Conservation (phyloP, 139 green algal genomes). For the Chlorella sp. region DNA sequence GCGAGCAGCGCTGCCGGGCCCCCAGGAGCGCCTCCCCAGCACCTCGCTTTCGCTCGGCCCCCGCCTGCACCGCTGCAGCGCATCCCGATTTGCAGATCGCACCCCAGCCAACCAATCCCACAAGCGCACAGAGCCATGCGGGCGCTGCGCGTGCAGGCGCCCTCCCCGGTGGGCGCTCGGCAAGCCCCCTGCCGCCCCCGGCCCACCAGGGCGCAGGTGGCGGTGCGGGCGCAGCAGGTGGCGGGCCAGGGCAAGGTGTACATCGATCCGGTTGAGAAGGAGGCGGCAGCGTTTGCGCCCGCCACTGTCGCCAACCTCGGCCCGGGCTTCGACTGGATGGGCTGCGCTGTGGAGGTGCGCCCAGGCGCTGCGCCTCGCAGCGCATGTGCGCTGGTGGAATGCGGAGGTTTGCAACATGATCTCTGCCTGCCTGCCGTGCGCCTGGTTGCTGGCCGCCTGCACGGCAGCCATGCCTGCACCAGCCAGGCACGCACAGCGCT, state of each 20-base stretch:
- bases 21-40: too few species aligned
- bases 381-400: background rate
- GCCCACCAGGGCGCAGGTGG: background rate
- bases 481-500: too few species aligned
- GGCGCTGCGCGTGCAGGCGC: too few species aligned
- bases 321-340: conserved; percentile 98
- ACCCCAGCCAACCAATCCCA: too few species aligned
- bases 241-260: conserved; percentile 28
- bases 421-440: background rate
- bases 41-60: too few species aligned
- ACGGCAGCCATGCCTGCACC: too few species aligned
- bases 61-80: too few species aligned
- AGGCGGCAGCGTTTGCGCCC: conserved; percentile 86
- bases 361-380: background rate
- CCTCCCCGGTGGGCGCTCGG: too few species aligned
- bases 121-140: too few species aligned
- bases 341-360: conserved; percentile 92
- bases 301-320: conserved; percentile 98
- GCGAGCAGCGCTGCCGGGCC: too few species aligned
- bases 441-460: background rate
- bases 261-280: conserved; percentile 39
- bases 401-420: background rate
- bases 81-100: too few species aligned
- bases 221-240: conserved; percentile 8
- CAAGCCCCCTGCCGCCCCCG: background rate